A percentile compares a stretch with the other conserved stretches of the same genome.
phyloP scores from a whole-genome alignment of 768 basidiomycete species.

The Mycena belliarum region DNA sequence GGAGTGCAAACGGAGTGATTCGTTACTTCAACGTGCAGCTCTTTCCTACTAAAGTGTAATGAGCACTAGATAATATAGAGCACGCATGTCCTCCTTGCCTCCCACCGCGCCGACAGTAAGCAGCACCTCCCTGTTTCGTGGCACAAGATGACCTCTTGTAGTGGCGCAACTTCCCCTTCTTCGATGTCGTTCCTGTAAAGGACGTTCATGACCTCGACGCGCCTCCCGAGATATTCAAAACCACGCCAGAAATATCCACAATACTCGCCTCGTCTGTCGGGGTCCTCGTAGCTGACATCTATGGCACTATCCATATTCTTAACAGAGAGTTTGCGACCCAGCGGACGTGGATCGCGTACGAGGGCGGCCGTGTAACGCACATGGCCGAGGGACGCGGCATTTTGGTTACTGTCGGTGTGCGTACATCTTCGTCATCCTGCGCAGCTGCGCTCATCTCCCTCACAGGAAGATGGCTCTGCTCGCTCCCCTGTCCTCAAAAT shows the following conservation, averaged over 20 bases:
- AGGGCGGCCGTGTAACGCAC: conserved; percentile 80
- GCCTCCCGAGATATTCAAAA: conserved; percentile 79
- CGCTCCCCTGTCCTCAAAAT: conserved; percentile 77
- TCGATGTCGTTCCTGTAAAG: conserved; percentile 74
- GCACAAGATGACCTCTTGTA: conserved; percentile 28
- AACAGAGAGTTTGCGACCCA: conserved; percentile 71
- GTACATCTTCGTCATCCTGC: conserved; percentile 30
- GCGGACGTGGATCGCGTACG: conserved; percentile 79
- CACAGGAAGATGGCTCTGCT: conserved; percentile 73
- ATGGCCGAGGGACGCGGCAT: conserved; percentile 81
- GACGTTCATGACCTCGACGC: conserved; percentile 76
- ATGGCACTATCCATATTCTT: conserved; percentile 79
- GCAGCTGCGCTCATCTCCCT: conserved; percentile 7
- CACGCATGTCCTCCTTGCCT: conserved; percentile 27
- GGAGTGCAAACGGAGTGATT: too few relatives aligned
- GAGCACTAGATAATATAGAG: conserved; percentile 1
- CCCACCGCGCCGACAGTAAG: conserved; percentile 28
- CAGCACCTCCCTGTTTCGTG: neutral
- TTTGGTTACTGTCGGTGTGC: conserved; percentile 86
- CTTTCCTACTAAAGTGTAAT: neutral
- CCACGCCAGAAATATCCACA: conserved; percentile 72
- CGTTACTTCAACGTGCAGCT: too few relatives aligned
- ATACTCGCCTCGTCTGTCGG: conserved; percentile 64
- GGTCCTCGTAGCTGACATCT: conserved; percentile 79
- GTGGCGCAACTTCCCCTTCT: conserved; percentile 93